These are phyloP conservation scores for Apiospora arundinis DNA, from an alignment of 2,329 filamentous ascomycete genomes.

Conservation along the genomic window DNA sequence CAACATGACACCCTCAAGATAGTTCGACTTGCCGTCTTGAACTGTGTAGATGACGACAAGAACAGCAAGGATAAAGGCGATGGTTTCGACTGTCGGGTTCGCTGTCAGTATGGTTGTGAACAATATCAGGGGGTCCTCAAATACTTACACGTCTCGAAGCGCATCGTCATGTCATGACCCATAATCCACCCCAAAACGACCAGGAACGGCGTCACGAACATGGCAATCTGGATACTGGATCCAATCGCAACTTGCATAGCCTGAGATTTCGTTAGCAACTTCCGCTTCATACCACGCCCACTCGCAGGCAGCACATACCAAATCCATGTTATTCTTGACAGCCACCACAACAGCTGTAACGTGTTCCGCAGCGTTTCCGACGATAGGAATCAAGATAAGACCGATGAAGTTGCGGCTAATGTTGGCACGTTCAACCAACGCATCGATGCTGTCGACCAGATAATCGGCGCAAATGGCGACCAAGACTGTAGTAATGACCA, in stretches of 20 bases:
- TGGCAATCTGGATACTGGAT: constrained; percentile 81
- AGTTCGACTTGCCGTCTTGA: constrained; percentile 84
- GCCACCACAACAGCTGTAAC: constrained; percentile 83
- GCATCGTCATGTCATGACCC: constrained; percentile 74
- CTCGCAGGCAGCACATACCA: constrained; percentile 40
- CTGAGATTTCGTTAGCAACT: constrained; percentile 38
- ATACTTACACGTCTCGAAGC: constrained; percentile 72
- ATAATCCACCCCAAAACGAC: constrained; percentile 83
- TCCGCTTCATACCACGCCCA: not conserved
- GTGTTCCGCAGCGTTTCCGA: constrained; percentile 82
- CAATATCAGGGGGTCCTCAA: constrained; percentile 1
- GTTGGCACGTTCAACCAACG: constrained; percentile 70
- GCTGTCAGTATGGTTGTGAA: constrained; percentile 26
- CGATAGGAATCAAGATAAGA: constrained; percentile 79
- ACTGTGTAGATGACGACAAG: constrained; percentile 79
- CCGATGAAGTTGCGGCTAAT: constrained; percentile 85
- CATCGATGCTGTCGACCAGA: constrained; percentile 77
- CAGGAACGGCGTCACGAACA: constrained; percentile 80
- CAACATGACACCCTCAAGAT: constrained; percentile 79
- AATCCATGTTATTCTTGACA: constrained; percentile 77
- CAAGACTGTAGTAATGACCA: constrained; percentile 72
- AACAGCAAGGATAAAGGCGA: constrained; percentile 77
- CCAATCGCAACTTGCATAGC: constrained; percentile 84
- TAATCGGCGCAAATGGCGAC: constrained; percentile 80
- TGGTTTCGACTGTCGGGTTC: constrained; percentile 65